Base-by-base conservation (phyloP, 2,329 filamentous ascomycete genomes). In the Pezicula radicicola region DNA sequence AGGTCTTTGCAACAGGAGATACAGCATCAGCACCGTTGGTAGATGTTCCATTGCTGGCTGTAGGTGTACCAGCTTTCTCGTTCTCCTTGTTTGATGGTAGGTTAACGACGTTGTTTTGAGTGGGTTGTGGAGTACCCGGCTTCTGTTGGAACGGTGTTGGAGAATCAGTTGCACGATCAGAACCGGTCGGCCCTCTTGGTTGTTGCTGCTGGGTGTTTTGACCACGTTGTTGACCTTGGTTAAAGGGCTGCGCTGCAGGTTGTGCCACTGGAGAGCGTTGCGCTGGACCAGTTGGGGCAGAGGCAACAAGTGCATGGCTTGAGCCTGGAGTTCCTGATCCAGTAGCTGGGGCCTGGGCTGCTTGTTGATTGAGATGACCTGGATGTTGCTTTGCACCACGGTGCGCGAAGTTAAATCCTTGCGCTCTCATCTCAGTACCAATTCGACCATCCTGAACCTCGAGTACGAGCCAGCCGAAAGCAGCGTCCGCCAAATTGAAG, bases 381-480 rank as follows among this genome's bases (percentile, higher is more conserved):
- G 69, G 68, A 57, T 77, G 77, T 67, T 88, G 85, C 77, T 97
- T 97, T 52, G 89, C 86, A 58, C 89, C 90, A 63, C 94, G 88
- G 70, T 99, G 94, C 21, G 94, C 91, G 70, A 99, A 99, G 79
- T 99, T 99, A 81, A 99, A 99, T 40, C 94, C 94, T 67, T 99
- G 94, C 19, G 94, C 94, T 57, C 91, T 86, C 94, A 99, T 99
- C 74, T 99, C 94, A 0, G 94, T 99, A 44, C 92, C 94, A 62
- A 99, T 97, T 41, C 94, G 86, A 48, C 94, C 94, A 66, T 91
- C 89, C 67, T 99, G 94, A 54, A 99, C 87, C 69, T 99, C 94
- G 52, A 99, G 75, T 15, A 97, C 91, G 48, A 99, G 79, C 79
- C 91, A 99, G 55, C 94, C 94, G 69, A 97, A 99, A 18, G 94